Evolutionary conservation across 345 rosid species (phyloP).

Genomic region (Citrus reticulata): DNA sequence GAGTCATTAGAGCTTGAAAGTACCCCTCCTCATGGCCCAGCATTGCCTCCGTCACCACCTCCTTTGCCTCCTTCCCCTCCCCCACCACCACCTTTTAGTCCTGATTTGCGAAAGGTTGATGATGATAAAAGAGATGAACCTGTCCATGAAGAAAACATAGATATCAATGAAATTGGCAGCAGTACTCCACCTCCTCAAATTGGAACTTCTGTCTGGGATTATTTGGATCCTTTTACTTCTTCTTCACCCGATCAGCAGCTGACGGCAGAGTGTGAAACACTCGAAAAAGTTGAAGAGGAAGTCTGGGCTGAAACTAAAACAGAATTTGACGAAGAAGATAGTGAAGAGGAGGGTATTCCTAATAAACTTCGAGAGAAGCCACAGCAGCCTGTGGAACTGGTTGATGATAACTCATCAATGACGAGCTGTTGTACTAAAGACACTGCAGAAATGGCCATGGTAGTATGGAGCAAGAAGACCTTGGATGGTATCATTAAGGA

Average conservation of each 20-base stretch:
- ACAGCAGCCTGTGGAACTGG: constrained; percentile 34
- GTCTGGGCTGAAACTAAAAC: constrained; percentile 66
- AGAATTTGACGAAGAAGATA: constrained; percentile 65
- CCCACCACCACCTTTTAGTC: constrained; percentile 73
- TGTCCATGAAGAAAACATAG: constrained; percentile 38
- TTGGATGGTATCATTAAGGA: constrained; percentile 68
- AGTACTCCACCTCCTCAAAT: constrained; percentile 38
- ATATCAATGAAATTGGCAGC: constrained; percentile 30
- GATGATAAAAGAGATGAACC: constrained; percentile 25
- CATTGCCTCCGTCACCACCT: constrained; percentile 44
- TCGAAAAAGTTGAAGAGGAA: constrained; percentile 52
- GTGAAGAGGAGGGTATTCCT: constrained; percentile 33
- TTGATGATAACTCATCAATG: constrained; percentile 53
- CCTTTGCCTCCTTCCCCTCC: constrained; percentile 68
- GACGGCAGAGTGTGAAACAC: constrained; percentile 25
- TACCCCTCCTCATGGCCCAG: constrained; percentile 31
- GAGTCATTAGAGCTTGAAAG: constrained; percentile 68
- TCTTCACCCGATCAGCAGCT: constrained; percentile 19
- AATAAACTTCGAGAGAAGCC: constrained; percentile 33
- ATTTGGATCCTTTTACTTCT: constrained; percentile 46
- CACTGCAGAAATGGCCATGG: constrained; percentile 33
- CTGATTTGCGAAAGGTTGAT: constrained; percentile 39
- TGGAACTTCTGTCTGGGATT: constrained; percentile 45
- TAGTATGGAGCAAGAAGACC: constrained; percentile 46
- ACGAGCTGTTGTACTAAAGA: constrained; percentile 54